Evolutionary conservation across 2,329 filamentous ascomycete species (phyloP).

Genomic region (Lachnellula arida): DNA sequence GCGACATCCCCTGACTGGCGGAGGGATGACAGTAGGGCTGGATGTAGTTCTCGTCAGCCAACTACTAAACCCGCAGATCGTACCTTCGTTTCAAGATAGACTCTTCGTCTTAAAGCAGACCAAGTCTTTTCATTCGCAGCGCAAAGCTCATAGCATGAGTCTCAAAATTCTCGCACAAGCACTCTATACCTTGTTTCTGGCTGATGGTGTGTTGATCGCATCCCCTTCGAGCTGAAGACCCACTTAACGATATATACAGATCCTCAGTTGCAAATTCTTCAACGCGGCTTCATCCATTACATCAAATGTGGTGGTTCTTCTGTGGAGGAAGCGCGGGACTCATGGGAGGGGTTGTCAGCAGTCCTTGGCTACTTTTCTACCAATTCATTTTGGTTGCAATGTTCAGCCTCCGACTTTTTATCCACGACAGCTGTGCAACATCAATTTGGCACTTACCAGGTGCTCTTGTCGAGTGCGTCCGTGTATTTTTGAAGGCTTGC

Average conservation of each 20-base stretch:
- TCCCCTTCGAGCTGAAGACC: neutral
- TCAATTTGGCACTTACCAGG: neutral
- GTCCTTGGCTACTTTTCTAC: conserved; percentile 1
- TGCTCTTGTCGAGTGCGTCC: neutral
- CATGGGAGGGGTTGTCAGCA: neutral
- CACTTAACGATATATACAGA: neutral
- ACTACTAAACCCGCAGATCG: neutral
- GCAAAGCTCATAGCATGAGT: neutral
- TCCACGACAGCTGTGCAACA: neutral
- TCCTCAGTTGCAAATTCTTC: neutral
- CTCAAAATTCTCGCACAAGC: conserved; percentile 5
- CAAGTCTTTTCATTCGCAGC: neutral
- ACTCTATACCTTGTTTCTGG: conserved; percentile 1
- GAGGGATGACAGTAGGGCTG: conserved; percentile 10
- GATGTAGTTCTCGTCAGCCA: conserved; percentile 5
- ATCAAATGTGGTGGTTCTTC: neutral
- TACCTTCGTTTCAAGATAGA: neutral
- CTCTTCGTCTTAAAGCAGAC: neutral
- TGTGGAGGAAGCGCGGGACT: neutral
- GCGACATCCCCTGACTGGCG: conserved; percentile 8
- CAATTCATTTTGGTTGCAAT: neutral
- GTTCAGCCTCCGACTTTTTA: neutral
- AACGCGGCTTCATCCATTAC: conserved; percentile 1
- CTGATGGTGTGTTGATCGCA: neutral
- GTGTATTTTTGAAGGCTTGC: neutral